Base-by-base conservation (phyloP, 306 rosid species). In the Cajanus cajan region DNA sequence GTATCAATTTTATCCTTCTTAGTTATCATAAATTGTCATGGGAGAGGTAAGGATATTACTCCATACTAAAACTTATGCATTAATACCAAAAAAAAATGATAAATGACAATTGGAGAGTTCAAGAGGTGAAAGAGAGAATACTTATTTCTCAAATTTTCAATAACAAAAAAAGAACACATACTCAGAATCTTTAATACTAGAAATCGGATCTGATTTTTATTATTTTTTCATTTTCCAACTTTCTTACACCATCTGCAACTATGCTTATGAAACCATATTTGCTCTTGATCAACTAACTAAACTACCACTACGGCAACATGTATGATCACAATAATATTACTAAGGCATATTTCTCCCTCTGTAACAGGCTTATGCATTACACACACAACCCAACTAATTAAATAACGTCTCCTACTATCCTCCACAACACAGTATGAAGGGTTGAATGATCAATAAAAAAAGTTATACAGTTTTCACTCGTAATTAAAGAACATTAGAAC, bases 401-500 rank as follows among this genome's bases (percentile, higher is more conserved):
- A 45, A 55, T 40, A 14, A 68, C 24, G 40, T 58, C 24, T 69
- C 40, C 65, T 34, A 22, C 21, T 28, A 80, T 64, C 68, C 51
- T 15, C 19, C 24, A 66, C 41, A 57, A 18, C 33, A 77, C 47
- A 70, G 59, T 71, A 41, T 71, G 62, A 71, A 62, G 11, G 10
- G 64, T 39, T 19, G 76, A 54, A 64, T 41, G 58, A 71, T 19
- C 19, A 43, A 55, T 61, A 41, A 54, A 48, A 34, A 18, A 54
- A 45, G 74, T 71, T 28, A 43, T 34, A 61, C 61, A 16, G 7
- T 18, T 55, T 72, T 6, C 7, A 24, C 21, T 63, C 2, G 22
- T 50, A 8, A 61, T 50, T 31, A 61, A 82, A 76, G 40, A 69
- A 75, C 22, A 48, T n/a, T n/a, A n/a, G n/a, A n/a, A n/a, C n/a